Evolutionary conservation across 1,284 basidiomycete species (phyloP).

Genomic region (Omphalotus olearius): DNA sequence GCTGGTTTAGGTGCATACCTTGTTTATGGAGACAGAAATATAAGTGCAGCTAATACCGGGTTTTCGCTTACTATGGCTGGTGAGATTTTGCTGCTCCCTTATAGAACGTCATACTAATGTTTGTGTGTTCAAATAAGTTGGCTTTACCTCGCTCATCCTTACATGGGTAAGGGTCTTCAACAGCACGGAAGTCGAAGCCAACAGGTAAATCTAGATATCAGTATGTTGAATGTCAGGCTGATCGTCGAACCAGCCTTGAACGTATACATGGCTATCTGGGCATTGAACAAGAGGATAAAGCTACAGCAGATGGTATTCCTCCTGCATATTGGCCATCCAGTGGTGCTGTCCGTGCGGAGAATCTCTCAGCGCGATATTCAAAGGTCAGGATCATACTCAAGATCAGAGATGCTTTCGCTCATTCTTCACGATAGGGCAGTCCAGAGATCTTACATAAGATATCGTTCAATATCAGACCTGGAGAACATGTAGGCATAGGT

Average conservation of each 20-base stretch:
- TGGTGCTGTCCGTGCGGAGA: conserved; percentile 47
- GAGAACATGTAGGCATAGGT: conserved; percentile 42
- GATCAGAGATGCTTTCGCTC: background rate
- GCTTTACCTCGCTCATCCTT: conserved; percentile 7
- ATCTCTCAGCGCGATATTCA: conserved; percentile 39
- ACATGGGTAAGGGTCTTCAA: conserved; percentile 6
- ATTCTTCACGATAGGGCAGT: conserved; percentile 17
- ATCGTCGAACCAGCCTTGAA: conserved; percentile 37
- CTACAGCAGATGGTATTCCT: conserved; percentile 36
- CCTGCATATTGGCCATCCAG: conserved; percentile 64
- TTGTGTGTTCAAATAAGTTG: background rate
- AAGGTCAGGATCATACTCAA: background rate
- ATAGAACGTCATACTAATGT: background rate
- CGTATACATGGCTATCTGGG: conserved; percentile 54
- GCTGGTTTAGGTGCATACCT: conserved; percentile 11
- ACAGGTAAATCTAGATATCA: conserved; percentile 4
- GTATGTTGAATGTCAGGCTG: background rate
- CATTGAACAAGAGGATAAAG: conserved; percentile 52
- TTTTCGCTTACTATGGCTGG: conserved; percentile 14
- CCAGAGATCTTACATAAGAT: conserved; percentile 39
- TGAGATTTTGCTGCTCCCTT: background rate
- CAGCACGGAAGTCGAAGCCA: conserved; percentile 7
- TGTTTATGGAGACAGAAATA: conserved; percentile 5
- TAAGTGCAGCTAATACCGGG: conserved; percentile 10
- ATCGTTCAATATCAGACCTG: conserved; percentile 36